These are phyloP conservation scores for Candida multigemmis DNA, from an alignment of 805 yeast genomes.

Conservation along the genomic window DNA sequence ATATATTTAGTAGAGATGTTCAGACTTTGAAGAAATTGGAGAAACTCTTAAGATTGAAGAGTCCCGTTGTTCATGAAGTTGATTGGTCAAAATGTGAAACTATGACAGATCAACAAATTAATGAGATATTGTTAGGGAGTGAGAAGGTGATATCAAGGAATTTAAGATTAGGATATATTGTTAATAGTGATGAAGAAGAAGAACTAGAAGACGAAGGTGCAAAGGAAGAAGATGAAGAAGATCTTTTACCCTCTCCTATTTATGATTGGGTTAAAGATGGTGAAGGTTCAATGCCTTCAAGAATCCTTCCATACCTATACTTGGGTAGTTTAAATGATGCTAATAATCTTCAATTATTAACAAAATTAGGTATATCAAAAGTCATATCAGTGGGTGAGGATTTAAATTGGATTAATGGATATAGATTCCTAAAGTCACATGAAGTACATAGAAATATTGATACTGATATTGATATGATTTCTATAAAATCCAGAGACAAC, in stretches of 20 bases:
- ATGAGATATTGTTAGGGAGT: conserved; percentile 20
- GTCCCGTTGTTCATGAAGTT: conserved; percentile 34
- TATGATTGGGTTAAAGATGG: conserved; percentile 30
- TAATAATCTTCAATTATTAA: conserved; percentile 52
- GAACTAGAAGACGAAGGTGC: conserved; percentile 6
- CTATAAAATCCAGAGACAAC: conserved; percentile 13
- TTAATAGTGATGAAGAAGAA: conserved; percentile 5
- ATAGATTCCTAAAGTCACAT: conserved; percentile 15
- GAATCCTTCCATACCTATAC: conserved; percentile 74
- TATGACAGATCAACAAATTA: conserved; percentile 19
- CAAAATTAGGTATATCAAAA: conserved; percentile 57
- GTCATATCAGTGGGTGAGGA: conserved; percentile 84
- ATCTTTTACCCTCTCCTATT: background rate
- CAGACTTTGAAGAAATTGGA: conserved; percentile 57
- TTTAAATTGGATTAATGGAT: conserved; percentile 49
- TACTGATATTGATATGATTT: conserved; percentile 22
- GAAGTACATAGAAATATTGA: no score
- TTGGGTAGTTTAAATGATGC: conserved; percentile 84
- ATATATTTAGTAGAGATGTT: conserved; percentile 72
- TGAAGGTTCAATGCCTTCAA: conserved; percentile 73
- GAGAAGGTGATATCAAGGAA: background rate
- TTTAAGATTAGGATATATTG: conserved; percentile 19
- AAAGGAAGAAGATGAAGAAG: conserved; percentile 3
- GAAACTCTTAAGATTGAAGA: conserved; percentile 45
- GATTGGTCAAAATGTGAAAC: conserved; percentile 23